Evolutionary conservation across 2,329 filamentous ascomycete species (phyloP), one percentile per base, ranked within the genome.

Genomic region (Fusarium sp.): DNA sequence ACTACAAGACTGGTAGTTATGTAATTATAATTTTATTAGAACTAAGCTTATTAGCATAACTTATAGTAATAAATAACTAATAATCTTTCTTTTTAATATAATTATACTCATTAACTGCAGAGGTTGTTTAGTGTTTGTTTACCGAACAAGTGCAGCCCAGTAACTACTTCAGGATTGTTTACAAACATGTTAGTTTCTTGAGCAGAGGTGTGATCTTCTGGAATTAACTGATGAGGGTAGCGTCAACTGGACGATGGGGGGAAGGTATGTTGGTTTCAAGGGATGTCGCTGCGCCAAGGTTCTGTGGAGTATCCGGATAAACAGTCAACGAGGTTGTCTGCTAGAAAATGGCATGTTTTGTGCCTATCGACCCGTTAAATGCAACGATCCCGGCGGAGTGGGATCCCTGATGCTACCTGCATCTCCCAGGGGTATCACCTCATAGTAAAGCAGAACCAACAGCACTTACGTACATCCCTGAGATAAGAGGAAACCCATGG

Each of bases 181-280:
- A 49, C 6, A 4, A 62, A 55, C 14, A 19, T 48, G 7, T 61
- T 24, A 4, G 39, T 45, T 23, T 62, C 56, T 61, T 43, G 1
- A 14, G 15, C 1, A 26, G 20, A 3, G 61, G 55, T 0, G 28
- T 45, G 10, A 48, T 11, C 48, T 38, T 12, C 49, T 62, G 6
- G 59, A 55, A 20, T 44, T 62, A 20, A 62, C 56, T n/a, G n/a
- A n/a, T 7, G 59, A 62, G 5, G 59, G 59, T 15, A 62, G n/a
- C 4, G 59, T 48, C 59, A 56, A 62, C 15, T 56, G n/a, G n/a
- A n/a, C n/a, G n/a, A n/a, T 32, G 11, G 30, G 6, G 6, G 11
- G 4, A 32, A 32, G 30, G 30, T n/a, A 32, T 4, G 11, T 14
- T 12, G 14, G 8, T 6, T 32, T 10, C 30, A 32, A 12, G 30